These are phyloP conservation scores for Starmerella bombicola DNA, from an alignment of 805 yeast genomes.

Conservation along the genomic window DNA sequence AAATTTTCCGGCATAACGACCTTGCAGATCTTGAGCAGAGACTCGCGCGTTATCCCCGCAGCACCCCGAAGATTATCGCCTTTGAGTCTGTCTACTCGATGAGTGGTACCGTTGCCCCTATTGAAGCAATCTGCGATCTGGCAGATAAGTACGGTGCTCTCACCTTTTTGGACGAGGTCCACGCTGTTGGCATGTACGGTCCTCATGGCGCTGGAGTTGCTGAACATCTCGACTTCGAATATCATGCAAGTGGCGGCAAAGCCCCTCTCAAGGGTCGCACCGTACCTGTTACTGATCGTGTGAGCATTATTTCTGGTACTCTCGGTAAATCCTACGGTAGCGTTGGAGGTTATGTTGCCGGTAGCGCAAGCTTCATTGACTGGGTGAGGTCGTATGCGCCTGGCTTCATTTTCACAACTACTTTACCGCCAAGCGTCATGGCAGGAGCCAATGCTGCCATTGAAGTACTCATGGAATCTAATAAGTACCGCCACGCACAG, in stretches of 20 bases:
- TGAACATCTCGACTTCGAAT: conserved; percentile 83
- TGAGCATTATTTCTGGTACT: conserved; percentile 95
- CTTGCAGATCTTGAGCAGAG: conserved; percentile 67
- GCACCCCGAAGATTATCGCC: conserved; percentile 89
- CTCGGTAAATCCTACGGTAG: conserved; percentile 94
- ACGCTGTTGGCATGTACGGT: conserved; percentile 98
- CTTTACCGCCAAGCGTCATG: conserved; percentile 96
- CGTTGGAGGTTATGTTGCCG: conserved; percentile 97
- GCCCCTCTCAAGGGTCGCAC: conserved; percentile 32
- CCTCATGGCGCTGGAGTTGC: conserved; percentile 99
- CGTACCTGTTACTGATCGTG: conserved; percentile 57
- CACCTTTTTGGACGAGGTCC: conserved; percentile 96
- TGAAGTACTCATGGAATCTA: conserved; percentile 65
- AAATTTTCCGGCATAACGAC: conserved; percentile 84
- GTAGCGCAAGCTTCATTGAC: conserved; percentile 67
- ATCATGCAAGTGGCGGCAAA: conserved; percentile 56
- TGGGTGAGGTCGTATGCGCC: conserved; percentile 96
- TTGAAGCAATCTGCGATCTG: conserved; percentile 79
- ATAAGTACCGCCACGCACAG: conserved; percentile 68
- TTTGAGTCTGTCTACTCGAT: conserved; percentile 95
- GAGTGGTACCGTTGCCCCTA: conserved; percentile 97
- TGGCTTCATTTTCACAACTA: conserved; percentile 93
- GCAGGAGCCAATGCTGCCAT: conserved; percentile 87
- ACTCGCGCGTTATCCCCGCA: conserved; percentile 66
- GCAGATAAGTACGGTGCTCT: conserved; percentile 97